Evolutionary conservation across 345 rosid genomes (phyloP).

Genomic region (Dovyalis caffra): DNA sequence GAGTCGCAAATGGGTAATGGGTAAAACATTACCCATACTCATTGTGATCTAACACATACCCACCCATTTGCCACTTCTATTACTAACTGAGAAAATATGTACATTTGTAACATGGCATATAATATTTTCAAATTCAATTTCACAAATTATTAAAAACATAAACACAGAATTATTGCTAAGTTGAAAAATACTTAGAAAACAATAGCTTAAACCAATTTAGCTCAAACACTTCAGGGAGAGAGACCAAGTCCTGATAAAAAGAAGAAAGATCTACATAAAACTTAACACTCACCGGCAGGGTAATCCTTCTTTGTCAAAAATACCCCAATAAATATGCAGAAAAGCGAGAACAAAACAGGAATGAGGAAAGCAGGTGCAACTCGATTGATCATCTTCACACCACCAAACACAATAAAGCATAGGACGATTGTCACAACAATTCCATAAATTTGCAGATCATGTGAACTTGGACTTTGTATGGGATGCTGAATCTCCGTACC

Average conservation of each 20-base stretch:
- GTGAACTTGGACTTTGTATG: conserved; percentile 74
- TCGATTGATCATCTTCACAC: conserved; percentile 97
- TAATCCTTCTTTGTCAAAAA: conserved; percentile 62
- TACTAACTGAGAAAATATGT: not conserved
- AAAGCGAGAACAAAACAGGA: conserved; percentile 81
- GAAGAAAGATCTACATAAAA: not conserved
- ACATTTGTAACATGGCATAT: not conserved
- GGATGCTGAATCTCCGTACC: conserved; percentile 54
- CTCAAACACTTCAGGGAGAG: not conserved
- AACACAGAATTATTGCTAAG: not conserved
- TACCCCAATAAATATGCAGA: conserved; percentile 88
- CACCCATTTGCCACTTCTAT: not conserved
- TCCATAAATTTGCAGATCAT: conserved; percentile 95
- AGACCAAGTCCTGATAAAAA: no score
- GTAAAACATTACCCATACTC: not conserved
- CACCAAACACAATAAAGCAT: conserved; percentile 97
- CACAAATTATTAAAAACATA: not conserved
- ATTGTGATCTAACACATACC: not conserved
- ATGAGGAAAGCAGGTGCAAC: conserved; percentile 98
- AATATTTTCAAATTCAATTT: not conserved
- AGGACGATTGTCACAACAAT: conserved; percentile 81
- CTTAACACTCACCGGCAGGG: conserved; percentile 64
- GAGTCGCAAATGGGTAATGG: not conserved
- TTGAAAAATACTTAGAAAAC: not conserved
- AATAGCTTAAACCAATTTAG: not conserved